Base-by-base conservation (phyloP, 306 rosid species). In the Prunus mume region DNA sequence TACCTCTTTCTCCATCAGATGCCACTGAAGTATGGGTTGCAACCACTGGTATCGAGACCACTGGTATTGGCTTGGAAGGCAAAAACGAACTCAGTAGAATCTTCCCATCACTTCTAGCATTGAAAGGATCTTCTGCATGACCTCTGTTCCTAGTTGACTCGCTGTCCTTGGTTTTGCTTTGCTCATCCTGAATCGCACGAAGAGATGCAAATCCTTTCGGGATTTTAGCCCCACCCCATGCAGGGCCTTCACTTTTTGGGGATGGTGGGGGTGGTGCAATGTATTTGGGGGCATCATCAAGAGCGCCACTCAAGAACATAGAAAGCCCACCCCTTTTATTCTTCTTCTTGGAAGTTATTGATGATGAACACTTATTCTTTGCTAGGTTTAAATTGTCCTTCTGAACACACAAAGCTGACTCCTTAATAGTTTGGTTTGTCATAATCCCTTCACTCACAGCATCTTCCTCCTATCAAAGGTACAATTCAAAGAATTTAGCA, bases 221-320 rank as follows among this genome's bases (percentile, higher is more conserved):
- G 75, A 88, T 72, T 79, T 86, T 90, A 30, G 90, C 93, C 55
- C 98, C 98, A 38, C 97, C 98, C 98, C 98, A 95, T 30, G 97
- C 98, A 63, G 97, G 97, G 57, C 85, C 97, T 51, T 95, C 98
- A 27, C 41, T 73, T 89, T 38, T 92, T 22, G 89, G 93, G 9
- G 84, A 47, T 0, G 88, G 87, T 56, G 91, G 91, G 41, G 91
- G 91, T 7, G 89, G 87, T 17, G 79, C 85, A 32, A 79, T 83
- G 70, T 80, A 86, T 78, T 89, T 82, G 0, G 88, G 91, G 24
- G 51, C 47, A 55, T 90, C 92, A 72, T 92, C 98, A 28, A 95
- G 90, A 65, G 97, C 97, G 46, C 98, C 98, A 72, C 97, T 95
- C 87, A 95, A 86, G 84, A 95, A 95, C 98, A 92, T 89, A 12